Conservation (phyloP, 2,329 filamentous ascomycete species). For the Diaporthe eres region DNA sequence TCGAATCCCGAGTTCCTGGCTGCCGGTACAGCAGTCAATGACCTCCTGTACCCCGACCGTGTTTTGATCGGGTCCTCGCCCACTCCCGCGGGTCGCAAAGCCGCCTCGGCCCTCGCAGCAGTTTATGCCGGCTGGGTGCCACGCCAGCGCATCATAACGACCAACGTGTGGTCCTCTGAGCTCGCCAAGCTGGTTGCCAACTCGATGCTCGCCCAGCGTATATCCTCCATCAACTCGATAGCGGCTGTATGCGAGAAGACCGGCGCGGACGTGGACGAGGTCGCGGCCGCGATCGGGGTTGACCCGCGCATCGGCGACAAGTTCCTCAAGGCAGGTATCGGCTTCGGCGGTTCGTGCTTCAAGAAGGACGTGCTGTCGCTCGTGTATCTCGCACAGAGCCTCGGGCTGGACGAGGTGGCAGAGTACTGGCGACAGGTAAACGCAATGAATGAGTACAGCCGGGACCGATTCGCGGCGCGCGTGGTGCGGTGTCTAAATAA, state of each 20-base stretch:
- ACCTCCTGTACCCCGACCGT: constrained; percentile 79
- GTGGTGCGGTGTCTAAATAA: constrained; percentile 78
- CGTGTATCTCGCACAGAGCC: constrained; percentile 79
- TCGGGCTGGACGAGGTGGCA: constrained; percentile 79
- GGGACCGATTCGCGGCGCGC: constrained; percentile 75
- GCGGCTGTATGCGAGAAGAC: constrained; percentile 85
- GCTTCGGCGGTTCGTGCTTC: constrained; percentile 87
- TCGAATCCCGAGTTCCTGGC: constrained; percentile 88
- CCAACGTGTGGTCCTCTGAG: constrained; percentile 84
- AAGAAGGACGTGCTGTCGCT: constrained; percentile 84
- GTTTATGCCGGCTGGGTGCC: constrained; percentile 82
- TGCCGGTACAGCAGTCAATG: constrained; percentile 80
- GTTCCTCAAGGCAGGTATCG: constrained; percentile 81
- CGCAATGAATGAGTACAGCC: constrained; percentile 82
- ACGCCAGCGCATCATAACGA: constrained; percentile 75
- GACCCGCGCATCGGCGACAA: constrained; percentile 80
- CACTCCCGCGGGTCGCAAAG: constrained; percentile 71
- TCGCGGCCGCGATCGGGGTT: constrained; percentile 76
- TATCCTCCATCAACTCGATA: constrained; percentile 85
- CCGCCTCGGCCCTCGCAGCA: constrained; percentile 73
- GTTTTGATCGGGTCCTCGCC: constrained; percentile 80
- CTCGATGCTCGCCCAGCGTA: constrained; percentile 84
- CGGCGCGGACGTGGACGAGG: constrained; percentile 81
- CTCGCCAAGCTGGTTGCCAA: constrained; percentile 85
- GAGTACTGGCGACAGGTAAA: constrained; percentile 83